A percentile compares a stretch with the other conserved stretches of the same genome.
phyloP scores from a whole-genome alignment of 768 basidiomycete species.

The Xerocomellus amylosporus region DNA sequence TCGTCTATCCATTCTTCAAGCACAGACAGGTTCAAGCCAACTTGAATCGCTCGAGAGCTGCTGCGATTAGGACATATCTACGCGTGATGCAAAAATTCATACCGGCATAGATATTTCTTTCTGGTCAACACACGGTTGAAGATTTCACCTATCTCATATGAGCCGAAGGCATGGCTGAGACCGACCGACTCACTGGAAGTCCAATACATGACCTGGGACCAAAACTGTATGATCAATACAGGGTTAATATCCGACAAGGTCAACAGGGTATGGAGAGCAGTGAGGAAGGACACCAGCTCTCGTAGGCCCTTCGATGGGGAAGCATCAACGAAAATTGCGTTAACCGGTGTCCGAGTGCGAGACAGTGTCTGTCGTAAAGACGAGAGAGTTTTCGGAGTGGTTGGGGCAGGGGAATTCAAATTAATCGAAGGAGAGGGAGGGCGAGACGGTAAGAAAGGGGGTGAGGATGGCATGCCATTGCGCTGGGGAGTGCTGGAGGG shows the following conservation, averaged over 20 bases:
- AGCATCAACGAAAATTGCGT: slow-evolving; percentile 48
- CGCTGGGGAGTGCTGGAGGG: slow-evolving; percentile 32
- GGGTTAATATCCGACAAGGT: slow-evolving; percentile 89
- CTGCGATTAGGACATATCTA: slow-evolving; percentile 9
- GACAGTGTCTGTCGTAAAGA: slow-evolving; percentile 67
- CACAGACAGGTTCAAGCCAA: slow-evolving; percentile 78
- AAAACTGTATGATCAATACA: slow-evolving; percentile 80
- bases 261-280: slow-evolving; percentile 80
- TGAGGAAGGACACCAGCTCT: slow-evolving; percentile 76
- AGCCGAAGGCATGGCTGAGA: background rate
- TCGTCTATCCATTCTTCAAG: slow-evolving; percentile 91
- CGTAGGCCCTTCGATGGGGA: slow-evolving; percentile 42
- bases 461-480: slow-evolving; percentile 42
- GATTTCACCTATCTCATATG: slow-evolving; percentile 57
- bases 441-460: slow-evolving; percentile 46
- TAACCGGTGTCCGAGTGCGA: slow-evolving; percentile 51
- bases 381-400: slow-evolving; percentile 54
- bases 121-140: slow-evolving; percentile 86
- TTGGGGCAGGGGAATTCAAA: slow-evolving; percentile 40
- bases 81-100: slow-evolving; percentile 16
- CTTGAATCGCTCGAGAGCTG: slow-evolving; percentile 82
- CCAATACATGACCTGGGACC: slow-evolving; percentile 99
- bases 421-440: slow-evolving; percentile 54
- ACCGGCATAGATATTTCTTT: slow-evolving; percentile 94
- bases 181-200: slow-evolving; percentile 72